Percentiles rank a stretch among this genome's conserved stretches.
phyloP scores from a whole-genome alignment of 306 rosid species.

The Vicia sativa region DNA sequence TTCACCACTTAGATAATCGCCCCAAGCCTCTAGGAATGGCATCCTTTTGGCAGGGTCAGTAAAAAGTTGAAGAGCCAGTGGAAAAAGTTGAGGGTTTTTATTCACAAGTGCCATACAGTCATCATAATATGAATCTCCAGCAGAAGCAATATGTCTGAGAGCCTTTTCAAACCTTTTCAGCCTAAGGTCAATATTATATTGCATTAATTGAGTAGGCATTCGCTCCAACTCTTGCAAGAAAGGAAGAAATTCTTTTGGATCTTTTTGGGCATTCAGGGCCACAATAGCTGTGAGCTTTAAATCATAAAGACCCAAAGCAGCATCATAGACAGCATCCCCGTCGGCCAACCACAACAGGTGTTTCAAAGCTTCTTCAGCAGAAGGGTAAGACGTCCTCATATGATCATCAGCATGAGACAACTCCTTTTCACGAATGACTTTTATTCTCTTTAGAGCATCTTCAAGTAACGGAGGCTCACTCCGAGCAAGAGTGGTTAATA shows the following conservation, averaged over 20 bases:
- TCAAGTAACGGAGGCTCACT: conserved; percentile 92
- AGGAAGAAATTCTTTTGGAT: conserved; percentile 96
- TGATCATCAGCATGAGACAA: conserved; percentile 66
- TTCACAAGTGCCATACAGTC: conserved; percentile 82
- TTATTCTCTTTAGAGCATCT: conserved; percentile 91
- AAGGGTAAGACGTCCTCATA: conserved; percentile 59
- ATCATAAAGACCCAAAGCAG: conserved; percentile 97
- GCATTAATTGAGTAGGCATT: conserved; percentile 71
- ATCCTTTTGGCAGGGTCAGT: conserved; percentile 66
- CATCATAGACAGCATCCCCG: conserved; percentile 81
- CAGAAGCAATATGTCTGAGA: conserved; percentile 81
- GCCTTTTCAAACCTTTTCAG: conserved; percentile 87
- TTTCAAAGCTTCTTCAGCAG: conserved; percentile 94
- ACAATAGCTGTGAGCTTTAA: conserved; percentile 93
- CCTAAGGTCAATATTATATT: conserved; percentile 87
- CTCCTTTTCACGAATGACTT: conserved; percentile 80
- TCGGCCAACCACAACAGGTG: conserved; percentile 96
- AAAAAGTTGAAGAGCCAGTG: conserved; percentile 83
- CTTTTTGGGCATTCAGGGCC: conserved; percentile 93
- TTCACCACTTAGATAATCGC: conserved; percentile 75
- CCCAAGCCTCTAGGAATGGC: conserved; percentile 93
- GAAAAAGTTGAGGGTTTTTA: conserved; percentile 79
- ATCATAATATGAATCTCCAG: conserved; percentile 80
- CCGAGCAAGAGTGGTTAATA: conserved; percentile 92
- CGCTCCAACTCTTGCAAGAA: conserved; percentile 81